Conservation (phyloP, 1,284 basidiomycete species). For the Cerrena zonata region DNA sequence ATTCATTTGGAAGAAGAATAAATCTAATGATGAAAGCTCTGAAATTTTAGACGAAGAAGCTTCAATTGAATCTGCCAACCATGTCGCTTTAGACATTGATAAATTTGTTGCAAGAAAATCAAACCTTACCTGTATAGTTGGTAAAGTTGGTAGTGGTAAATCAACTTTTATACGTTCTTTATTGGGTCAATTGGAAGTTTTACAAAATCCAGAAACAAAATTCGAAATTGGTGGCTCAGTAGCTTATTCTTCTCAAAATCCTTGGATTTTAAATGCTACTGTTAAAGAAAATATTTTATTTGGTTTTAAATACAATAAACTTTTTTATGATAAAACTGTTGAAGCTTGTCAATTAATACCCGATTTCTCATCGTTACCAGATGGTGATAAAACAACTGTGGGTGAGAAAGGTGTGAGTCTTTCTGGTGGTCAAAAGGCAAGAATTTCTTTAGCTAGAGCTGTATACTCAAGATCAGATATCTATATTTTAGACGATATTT, state of each 20-base stretch:
- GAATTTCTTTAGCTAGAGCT: slow-evolving; percentile 75
- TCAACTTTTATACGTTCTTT: slow-evolving; percentile 22
- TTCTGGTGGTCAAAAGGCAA: slow-evolving; percentile 55
- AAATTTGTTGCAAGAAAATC: too few relatives aligned
- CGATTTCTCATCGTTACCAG: slow-evolving; percentile 62
- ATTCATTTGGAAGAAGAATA: too few relatives aligned
- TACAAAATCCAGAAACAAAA: not conserved
- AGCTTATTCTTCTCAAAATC: slow-evolving; percentile 70
- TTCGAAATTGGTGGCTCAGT: slow-evolving; percentile 45
- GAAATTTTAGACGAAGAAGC: too few relatives aligned
- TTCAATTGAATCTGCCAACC: too few relatives aligned
- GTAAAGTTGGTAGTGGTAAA: slow-evolving; percentile 69
- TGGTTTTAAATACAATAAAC: slow-evolving; percentile 52
- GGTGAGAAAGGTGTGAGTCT: slow-evolving; percentile 78
- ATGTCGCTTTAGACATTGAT: too few relatives aligned
- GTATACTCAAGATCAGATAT: slow-evolving; percentile 73
- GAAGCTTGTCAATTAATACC: slow-evolving; percentile 58
- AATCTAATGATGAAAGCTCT: too few relatives aligned
- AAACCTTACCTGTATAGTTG: too few relatives aligned
- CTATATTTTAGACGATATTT: slow-evolving; percentile 63
- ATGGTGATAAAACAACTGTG: slow-evolving; percentile 71
- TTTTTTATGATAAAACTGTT: slow-evolving; percentile 37
- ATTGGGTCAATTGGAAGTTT: not conserved
- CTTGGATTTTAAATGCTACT: slow-evolving; percentile 77
- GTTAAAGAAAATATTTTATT: slow-evolving; percentile 65